Conservation (phyloP, 2,329 filamentous ascomycete species). For the Fusarium papillatum region DNA sequence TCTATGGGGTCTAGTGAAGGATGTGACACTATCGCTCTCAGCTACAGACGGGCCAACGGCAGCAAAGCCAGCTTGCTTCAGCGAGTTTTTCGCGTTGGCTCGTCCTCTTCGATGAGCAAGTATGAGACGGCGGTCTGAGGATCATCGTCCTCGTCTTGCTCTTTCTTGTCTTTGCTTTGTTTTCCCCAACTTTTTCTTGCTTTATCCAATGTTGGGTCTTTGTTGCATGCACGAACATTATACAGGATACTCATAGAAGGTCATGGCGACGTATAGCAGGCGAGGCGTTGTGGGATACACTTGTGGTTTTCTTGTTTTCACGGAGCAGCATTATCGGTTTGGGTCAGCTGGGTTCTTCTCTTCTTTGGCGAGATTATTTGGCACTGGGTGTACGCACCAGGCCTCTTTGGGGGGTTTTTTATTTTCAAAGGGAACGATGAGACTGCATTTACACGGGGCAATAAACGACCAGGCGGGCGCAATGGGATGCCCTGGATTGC, state of each 20-base stretch:
- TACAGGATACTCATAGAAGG: slow-evolving; percentile 30
- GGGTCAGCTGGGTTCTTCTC: slow-evolving; percentile 13
- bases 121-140: slow-evolving; percentile 26
- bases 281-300: slow-evolving; percentile 38
- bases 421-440: slow-evolving; percentile 14
- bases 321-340: slow-evolving; percentile 21
- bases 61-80: slow-evolving; percentile 41
- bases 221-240: slow-evolving; percentile 34
- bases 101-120: slow-evolving; percentile 31
- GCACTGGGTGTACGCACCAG: slow-evolving; percentile 44
- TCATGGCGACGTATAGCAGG: slow-evolving; percentile 30
- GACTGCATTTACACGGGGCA: slow-evolving; percentile 34
- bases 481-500: slow-evolving; percentile 24
- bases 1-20: slow-evolving; percentile 24
- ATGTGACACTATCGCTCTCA: slow-evolving; percentile 33
- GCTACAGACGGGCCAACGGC: slow-evolving; percentile 43
- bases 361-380: slow-evolving; percentile 39
- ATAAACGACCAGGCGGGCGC: slow-evolving; percentile 24
- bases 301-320: slow-evolving; percentile 8
- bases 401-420: slow-evolving; percentile 22
- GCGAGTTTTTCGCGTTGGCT: slow-evolving; percentile 42
- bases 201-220: slow-evolving; percentile 10
- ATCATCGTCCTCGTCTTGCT: background rate
- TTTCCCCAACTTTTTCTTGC: slow-evolving; percentile 13
- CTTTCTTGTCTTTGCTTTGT: background rate